phyloP scores from a whole-genome alignment of 129 eudicot genomes.

The Centaurea solstitialis region DNA sequence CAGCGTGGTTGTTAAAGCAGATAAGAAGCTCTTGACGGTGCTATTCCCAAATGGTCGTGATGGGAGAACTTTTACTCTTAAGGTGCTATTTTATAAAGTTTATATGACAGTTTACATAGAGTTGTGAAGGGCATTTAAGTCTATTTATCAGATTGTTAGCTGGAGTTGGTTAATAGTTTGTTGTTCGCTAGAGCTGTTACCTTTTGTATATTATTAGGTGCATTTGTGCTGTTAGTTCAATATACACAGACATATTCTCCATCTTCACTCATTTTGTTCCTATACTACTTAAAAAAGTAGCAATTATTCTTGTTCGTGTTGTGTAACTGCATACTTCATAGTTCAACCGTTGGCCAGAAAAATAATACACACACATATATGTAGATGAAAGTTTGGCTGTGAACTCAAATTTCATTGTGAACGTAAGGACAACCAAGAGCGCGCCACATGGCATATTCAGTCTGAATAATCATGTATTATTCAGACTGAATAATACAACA shows the following conservation, averaged over 20 bases:
- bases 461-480: too few relatives aligned
- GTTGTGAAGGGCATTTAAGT: not conserved
- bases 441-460: too few relatives aligned
- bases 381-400: too few relatives aligned
- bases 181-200: too few relatives aligned
- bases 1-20: constrained; percentile 91
- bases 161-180: not conserved
- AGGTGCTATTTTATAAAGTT: constrained; percentile 45
- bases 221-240: too few relatives aligned
- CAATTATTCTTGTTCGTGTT: constrained; percentile 1
- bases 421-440: too few relatives aligned
- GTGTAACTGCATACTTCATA: not conserved
- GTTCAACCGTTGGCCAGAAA: not conserved
- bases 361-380: not conserved
- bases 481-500: too few relatives aligned
- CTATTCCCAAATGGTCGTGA: constrained; percentile 88
- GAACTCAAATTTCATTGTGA: too few relatives aligned
- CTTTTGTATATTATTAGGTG: too few relatives aligned
- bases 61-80: constrained; percentile 91
- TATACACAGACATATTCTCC: too few relatives aligned
- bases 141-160: not conserved
- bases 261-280: not conserved
- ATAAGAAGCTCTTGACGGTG: constrained; percentile 87
- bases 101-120: not conserved
- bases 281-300: not conserved